Evolutionary conservation across 352 stramenopile genomes (phyloP), one percentile per base, ranked within the genome.

Genomic region (Phytophthora multivora): DNA sequence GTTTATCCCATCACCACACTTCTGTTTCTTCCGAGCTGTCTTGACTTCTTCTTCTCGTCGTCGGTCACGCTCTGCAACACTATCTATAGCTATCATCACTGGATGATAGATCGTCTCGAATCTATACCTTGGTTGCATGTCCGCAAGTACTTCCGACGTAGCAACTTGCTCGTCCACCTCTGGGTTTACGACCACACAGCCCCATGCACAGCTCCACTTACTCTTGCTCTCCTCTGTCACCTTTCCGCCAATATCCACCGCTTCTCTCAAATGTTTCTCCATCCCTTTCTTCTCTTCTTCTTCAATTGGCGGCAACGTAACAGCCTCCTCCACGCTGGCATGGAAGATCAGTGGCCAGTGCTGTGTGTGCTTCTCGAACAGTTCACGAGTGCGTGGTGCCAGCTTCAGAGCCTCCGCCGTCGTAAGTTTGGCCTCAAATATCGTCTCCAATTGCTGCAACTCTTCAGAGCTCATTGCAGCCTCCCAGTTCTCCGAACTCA

Each of bases 261-360:
- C 80, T 1, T 33, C 15, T 9, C 40, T 64, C 25, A 83, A 54
- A 51, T 62, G 19, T n/a, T 31, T 46, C 63, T 78, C 70, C 45
- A 74, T 70, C 0, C 52, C 52, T 11, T 56, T 12, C 15, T 66
- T 69, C 33, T 91, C 85, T 0, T 59, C 19, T 0, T 80, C 59
- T 18, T 68, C 65, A 48, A 91, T 81, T 49, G 61, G 50, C 3
- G 69, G 69, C 40, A 84, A 69, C 23, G 59, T 59, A 26, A 63
- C 69, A 40, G 61, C 49, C 25, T 86, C 75, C 3, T 84, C 75
- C 23, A 90, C 77, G 42, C 82, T 91, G 15, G 80, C 74, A 63
- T 93, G 85, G 70, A 93, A 93, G 41, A 93, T 89, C 10, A 93
- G 59, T 31, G 85, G 85, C 85, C 85, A 93, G 2, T 56, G 19